These are phyloP conservation scores for Pholiota molesta DNA, from an alignment of 768 basidiomycete species.

Conservation along the genomic window DNA sequence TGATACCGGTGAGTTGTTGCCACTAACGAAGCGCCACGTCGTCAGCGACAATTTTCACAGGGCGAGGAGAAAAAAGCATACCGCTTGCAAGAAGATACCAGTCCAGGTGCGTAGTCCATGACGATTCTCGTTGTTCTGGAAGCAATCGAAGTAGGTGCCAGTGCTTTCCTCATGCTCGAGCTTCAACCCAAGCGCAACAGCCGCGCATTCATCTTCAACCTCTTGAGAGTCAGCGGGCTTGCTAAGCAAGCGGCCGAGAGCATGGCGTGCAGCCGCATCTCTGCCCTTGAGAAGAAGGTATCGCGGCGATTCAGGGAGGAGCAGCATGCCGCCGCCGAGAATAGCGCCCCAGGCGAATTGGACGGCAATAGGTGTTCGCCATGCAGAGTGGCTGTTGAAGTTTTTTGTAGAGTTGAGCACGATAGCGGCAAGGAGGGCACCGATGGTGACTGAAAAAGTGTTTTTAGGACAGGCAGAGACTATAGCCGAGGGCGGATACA, in stretches of 20 bases:
- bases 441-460: slow-evolving; percentile 53
- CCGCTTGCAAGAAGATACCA: slow-evolving; percentile 56
- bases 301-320: slow-evolving; percentile 48
- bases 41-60: not conserved
- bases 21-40: not conserved
- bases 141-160: slow-evolving; percentile 60
- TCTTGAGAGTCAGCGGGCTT: slow-evolving; percentile 49
- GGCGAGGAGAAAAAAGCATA: not conserved
- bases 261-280: slow-evolving; percentile 54
- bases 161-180: slow-evolving; percentile 61
- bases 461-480: not conserved
- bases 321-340: slow-evolving; percentile 65
- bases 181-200: slow-evolving; percentile 55
- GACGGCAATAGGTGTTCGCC: slow-evolving; percentile 64
- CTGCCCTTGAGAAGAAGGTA: slow-evolving; percentile 70
- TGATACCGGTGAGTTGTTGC: slow-evolving; percentile 83
- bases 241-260: slow-evolving; percentile 67
- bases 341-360: slow-evolving; percentile 82
- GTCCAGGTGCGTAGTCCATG: slow-evolving; percentile 70
- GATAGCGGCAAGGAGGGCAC: slow-evolving; percentile 69
- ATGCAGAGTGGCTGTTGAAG: slow-evolving; percentile 49
- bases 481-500: not conserved
- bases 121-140: slow-evolving; percentile 58
- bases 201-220: slow-evolving; percentile 53
- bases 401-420: slow-evolving; percentile 68